These are phyloP conservation scores for Bryum argenteum DNA, from an alignment of 225 moss, liverwort and hornwort species.

Conservation along the genomic window DNA sequence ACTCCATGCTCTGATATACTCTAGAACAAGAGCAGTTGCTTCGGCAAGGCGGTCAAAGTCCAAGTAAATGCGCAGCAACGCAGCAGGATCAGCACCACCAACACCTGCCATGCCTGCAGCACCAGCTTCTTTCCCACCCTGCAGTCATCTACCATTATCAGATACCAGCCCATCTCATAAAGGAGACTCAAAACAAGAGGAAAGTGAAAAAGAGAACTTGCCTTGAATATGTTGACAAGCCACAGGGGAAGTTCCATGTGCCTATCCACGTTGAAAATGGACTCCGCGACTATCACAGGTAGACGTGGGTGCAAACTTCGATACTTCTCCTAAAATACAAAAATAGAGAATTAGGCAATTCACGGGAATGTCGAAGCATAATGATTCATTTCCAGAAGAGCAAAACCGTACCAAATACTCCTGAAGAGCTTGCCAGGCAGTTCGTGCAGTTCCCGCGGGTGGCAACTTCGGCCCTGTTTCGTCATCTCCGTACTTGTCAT, in stretches of 20 bases:
- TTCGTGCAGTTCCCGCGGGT: conserved; percentile 64
- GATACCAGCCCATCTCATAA: conserved; percentile 10
- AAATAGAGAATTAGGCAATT: conserved; percentile 2
- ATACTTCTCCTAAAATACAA: conserved; percentile 66
- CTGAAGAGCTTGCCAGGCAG: conserved; percentile 80
- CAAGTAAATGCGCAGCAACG: conserved; percentile 80
- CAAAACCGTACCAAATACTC: conserved; percentile 61
- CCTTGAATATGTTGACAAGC: conserved; percentile 91
- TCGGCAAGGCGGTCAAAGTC: conserved; percentile 86
- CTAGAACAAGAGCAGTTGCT: conserved; percentile 85
- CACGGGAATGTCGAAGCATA: neutral
- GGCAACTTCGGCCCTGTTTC: conserved; percentile 54
- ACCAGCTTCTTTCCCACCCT: conserved; percentile 76
- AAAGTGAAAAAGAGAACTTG: conserved; percentile 18
- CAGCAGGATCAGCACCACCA: conserved; percentile 81
- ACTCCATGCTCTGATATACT: conserved; percentile 77
- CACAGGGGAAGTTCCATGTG: conserved; percentile 98
- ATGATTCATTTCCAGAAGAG: neutral
- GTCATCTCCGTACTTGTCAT: conserved; percentile 40
- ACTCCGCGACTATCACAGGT: conserved; percentile 81
- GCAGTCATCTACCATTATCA: conserved; percentile 33
- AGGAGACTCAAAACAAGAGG: conserved; percentile 9
- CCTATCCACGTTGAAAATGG: conserved; percentile 86
- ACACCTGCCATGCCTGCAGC: conserved; percentile 68
- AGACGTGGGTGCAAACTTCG: conserved; percentile 73